A percentile compares a stretch with the other conserved stretches of the same genome.
These are phyloP conservation scores for Aspergillus sp. DNA, from an alignment of 2,329 filamentous ascomycete genomes.

Conservation along the genomic window DNA sequence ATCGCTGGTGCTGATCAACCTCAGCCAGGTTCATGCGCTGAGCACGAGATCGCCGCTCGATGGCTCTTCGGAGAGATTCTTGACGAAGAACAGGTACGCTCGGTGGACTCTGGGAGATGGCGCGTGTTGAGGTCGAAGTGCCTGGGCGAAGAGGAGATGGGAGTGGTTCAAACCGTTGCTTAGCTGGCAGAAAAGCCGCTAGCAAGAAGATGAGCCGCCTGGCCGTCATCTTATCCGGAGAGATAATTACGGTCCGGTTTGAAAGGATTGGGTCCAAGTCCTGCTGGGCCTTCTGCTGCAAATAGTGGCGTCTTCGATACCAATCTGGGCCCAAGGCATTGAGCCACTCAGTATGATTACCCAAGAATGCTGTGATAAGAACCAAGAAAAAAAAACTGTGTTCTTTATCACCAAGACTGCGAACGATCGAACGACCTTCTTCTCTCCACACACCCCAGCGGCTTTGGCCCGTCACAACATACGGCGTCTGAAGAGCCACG, in stretches of 20 bases:
- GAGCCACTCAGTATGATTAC: constrained; percentile 58
- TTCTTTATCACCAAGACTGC: constrained; percentile 50
- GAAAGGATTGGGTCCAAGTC: constrained; percentile 45
- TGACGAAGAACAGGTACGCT: constrained; percentile 46
- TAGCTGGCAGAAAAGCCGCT: constrained; percentile 53
- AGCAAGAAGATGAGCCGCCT: constrained; percentile 55
- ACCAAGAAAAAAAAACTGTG: constrained; percentile 58
- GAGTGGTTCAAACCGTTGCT: constrained; percentile 34
- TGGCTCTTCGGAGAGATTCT: constrained; percentile 50
- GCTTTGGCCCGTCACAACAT: constrained; percentile 54
- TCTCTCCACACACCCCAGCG: constrained; percentile 59
- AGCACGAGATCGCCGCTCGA: constrained; percentile 47
- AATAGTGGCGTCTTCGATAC: constrained; percentile 48
- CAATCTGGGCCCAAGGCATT: constrained; percentile 50
- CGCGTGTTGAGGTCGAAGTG: constrained; percentile 43
- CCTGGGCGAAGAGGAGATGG: constrained; percentile 36
- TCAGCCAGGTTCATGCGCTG: constrained; percentile 38
- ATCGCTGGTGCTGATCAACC: constrained; percentile 28
- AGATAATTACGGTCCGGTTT: constrained; percentile 54
- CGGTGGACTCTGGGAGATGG: constrained; percentile 51
- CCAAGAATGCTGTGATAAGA: constrained; percentile 55
- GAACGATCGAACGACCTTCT: constrained; percentile 55
- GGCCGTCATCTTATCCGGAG: constrained; percentile 55
- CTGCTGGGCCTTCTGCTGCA: constrained; percentile 46
- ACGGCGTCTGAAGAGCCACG: constrained; percentile 51